Conservation (phyloP, 768 basidiomycete species). For the Serendipita sp. region DNA sequence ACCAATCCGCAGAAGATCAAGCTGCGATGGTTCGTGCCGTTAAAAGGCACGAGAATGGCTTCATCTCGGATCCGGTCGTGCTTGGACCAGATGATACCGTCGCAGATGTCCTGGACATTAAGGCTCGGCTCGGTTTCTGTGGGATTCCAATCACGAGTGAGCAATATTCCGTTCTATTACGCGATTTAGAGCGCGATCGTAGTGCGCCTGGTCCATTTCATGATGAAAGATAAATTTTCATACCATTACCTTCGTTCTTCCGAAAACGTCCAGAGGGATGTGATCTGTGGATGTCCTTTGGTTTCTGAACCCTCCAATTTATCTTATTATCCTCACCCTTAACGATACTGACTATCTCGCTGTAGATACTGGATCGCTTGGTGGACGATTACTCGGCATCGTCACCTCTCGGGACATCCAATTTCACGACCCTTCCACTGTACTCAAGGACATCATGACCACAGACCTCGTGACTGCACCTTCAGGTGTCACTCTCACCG, state of each 20-base stretch:
- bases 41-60: slow-evolving; percentile 97
- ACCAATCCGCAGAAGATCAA: slow-evolving; percentile 67
- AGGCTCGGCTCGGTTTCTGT: slow-evolving; percentile 79
- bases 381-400: slow-evolving; percentile 88
- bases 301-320: slow-evolving; percentile 17
- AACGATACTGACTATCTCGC: not conserved
- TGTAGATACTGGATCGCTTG: slow-evolving; percentile 68
- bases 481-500: slow-evolving; percentile 72
- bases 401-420: slow-evolving; percentile 94
- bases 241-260: slow-evolving; percentile 78
- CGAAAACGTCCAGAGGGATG: slow-evolving; percentile 46
- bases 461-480: slow-evolving; percentile 70
- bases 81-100: slow-evolving; percentile 62
- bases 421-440: slow-evolving; percentile 53
- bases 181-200: slow-evolving; percentile 5
- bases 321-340: no score
- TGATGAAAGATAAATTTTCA: slow-evolving; percentile 29
- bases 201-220: slow-evolving; percentile 7
- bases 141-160: slow-evolving; percentile 94
- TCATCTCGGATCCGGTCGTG: slow-evolving; percentile 89
- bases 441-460: slow-evolving; percentile 80
- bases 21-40: slow-evolving; percentile 96
- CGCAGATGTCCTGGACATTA: slow-evolving; percentile 85
- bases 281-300: slow-evolving; percentile 49
- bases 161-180: slow-evolving; percentile 19